Conservation (phyloP, 75 land plant genomes). For the Sequoia sempervirens region DNA sequence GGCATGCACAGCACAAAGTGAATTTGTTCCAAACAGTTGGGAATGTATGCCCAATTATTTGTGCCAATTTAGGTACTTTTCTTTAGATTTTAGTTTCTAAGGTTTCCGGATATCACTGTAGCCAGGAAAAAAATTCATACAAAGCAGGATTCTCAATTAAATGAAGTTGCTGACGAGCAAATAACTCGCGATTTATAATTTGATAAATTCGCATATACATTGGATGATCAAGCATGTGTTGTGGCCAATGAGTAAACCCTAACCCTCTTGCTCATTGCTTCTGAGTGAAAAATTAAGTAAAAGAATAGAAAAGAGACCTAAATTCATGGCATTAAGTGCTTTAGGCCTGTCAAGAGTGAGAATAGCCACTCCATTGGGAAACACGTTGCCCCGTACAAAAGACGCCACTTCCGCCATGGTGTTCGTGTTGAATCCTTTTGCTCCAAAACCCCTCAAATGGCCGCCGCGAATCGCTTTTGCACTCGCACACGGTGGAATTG, state of each 20-base stretch:
- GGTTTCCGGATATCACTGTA: background rate
- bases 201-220: background rate
- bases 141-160: background rate
- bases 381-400: conserved; percentile 64
- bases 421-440: background rate
- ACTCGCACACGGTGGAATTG: too few relatives aligned
- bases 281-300: background rate
- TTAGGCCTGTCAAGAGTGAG: conserved; percentile 90
- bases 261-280: background rate
- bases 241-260: background rate
- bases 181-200: too few relatives aligned
- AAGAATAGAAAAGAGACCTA: conserved; percentile 43
- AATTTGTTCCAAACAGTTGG: background rate
- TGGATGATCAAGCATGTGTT: background rate
- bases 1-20: background rate
- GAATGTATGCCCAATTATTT: background rate
- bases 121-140: background rate
- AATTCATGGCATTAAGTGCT: conserved; percentile 93
- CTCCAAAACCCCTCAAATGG: background rate
- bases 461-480: background rate
- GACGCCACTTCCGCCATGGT: conserved; percentile 20
- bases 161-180: background rate
- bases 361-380: conserved; percentile 75
- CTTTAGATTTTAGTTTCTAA: too few relatives aligned
- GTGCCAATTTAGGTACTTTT: background rate